Conservation (phyloP, 1,284 basidiomycete genomes). For the Ceratobasidium sp. region DNA sequence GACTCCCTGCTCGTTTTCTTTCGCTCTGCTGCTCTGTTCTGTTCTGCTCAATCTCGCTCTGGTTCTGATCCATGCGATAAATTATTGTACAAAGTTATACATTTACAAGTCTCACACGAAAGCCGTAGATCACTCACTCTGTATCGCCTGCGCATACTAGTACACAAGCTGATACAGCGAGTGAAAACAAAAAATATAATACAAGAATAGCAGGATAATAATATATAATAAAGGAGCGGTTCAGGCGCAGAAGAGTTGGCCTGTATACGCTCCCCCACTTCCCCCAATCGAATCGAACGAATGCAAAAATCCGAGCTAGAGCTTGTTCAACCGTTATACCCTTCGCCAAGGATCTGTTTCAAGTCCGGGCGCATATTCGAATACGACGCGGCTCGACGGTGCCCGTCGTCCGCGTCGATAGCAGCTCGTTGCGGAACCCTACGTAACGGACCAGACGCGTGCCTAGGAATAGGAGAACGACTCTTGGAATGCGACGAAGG, state of each 20-base stretch:
- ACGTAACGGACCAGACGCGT: no score
- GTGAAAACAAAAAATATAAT: constrained; percentile 13
- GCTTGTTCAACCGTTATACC: neutral
- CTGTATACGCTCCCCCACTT: neutral
- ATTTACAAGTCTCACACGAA: constrained; percentile 15
- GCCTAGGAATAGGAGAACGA: neutral
- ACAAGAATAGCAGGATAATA: constrained; percentile 15
- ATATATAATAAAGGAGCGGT: constrained; percentile 17
- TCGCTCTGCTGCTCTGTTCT: neutral
- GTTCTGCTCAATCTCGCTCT: neutral
- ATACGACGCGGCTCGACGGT: constrained; percentile 22
- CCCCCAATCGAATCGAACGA: neutral
- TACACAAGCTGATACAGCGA: neutral
- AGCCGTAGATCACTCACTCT: neutral
- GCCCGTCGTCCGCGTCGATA: constrained; percentile 1
- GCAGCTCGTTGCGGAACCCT: neutral
- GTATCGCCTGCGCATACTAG: neutral
- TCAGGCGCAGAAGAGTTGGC: neutral
- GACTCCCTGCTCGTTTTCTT: no score
- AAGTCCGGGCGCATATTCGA: constrained; percentile 28
- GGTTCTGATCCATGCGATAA: constrained; percentile 22
- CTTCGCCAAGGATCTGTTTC: constrained; percentile 21
- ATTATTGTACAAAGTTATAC: constrained; percentile 46
- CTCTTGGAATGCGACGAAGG: neutral
- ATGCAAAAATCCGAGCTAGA: neutral